Conservation (phyloP, 140 eudicot species). For the Anethum foeniculum region DNA sequence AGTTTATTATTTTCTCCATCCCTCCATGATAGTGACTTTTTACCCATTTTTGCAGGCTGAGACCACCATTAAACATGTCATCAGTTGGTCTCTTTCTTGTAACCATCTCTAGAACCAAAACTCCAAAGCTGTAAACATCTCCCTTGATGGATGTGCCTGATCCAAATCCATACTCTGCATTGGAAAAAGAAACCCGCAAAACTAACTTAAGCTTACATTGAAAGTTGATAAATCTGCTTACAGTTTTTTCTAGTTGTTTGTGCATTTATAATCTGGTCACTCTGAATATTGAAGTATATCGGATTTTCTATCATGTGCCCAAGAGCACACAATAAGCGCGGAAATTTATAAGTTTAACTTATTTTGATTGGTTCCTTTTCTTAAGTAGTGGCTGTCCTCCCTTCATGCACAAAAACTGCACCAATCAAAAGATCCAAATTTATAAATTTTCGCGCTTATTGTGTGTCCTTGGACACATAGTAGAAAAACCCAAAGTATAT, state of each 20-base stretch:
- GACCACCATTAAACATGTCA: conserved; percentile 38
- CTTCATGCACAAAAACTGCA: too few species aligned
- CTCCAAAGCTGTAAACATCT: conserved; percentile 54
- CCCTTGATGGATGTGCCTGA: conserved; percentile 43
- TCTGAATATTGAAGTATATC: neutral
- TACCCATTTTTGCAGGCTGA: conserved; percentile 46
- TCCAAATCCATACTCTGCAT: conserved; percentile 51
- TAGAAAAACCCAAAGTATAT: too few species aligned
- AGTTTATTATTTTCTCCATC: conserved; percentile 35
- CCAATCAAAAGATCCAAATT: too few species aligned
- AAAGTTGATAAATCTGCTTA: neutral
- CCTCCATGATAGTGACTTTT: conserved; percentile 33
- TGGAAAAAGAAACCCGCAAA: neutral
- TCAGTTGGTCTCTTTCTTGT: conserved; percentile 56
- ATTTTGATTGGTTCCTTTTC: too few species aligned
- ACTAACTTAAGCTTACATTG: neutral
- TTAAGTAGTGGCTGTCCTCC: too few species aligned
- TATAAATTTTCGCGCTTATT: too few species aligned
- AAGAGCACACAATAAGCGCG: too few species aligned
- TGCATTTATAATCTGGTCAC: neutral
- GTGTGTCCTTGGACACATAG: too few species aligned
- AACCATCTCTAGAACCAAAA: conserved; percentile 51
- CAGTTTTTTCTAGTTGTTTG: neutral
- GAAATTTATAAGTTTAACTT: too few species aligned
- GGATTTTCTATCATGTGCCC: too few species aligned